Conservation (phyloP, 202 grass and related monocot genomes). For the Saccharum hybrid region DNA sequence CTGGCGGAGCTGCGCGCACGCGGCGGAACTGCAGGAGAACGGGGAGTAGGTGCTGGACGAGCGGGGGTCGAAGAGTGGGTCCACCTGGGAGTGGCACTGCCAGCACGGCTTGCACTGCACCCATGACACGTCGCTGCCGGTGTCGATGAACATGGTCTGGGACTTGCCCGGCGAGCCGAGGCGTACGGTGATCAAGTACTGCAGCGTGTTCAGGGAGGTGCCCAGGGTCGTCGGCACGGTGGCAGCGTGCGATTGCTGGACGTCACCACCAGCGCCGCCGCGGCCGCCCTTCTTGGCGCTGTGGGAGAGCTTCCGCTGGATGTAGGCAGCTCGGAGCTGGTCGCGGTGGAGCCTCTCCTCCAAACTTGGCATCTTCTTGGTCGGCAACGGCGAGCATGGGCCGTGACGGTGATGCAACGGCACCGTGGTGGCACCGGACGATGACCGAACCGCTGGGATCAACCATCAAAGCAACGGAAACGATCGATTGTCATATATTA, state of each 20-base stretch:
- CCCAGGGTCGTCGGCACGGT: conserved; percentile 47
- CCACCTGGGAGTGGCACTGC: conserved; percentile 41
- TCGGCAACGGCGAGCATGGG: conserved; percentile 58
- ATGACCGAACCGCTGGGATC: conserved; percentile 35
- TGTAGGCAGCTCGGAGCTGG: conserved; percentile 47
- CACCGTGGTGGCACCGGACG: conserved; percentile 43
- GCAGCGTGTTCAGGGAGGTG: background rate
- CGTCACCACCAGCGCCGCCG: background rate
- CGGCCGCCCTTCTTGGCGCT: background rate
- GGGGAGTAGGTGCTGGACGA: conserved; percentile 47
- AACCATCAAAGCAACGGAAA: background rate
- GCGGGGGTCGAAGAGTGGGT: conserved; percentile 50
- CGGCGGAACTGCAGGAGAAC: conserved; percentile 36
- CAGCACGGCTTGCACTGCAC: conserved; percentile 64
- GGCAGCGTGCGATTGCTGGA: conserved; percentile 30
- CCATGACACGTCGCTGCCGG: conserved; percentile 67
- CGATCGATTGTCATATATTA: background rate
- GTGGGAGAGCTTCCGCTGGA: conserved; percentile 47
- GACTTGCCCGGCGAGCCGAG: conserved; percentile 43
- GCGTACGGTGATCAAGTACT: conserved; percentile 59
- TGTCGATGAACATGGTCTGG: conserved; percentile 57
- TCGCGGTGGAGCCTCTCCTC: conserved; percentile 59
- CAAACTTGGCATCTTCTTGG: conserved; percentile 37
- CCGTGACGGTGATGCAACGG: conserved; percentile 56
- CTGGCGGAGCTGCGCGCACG: conserved; percentile 19